phyloP scores from a whole-genome alignment of 108 stramenopile species.

The Skeletonema menzelii region DNA sequence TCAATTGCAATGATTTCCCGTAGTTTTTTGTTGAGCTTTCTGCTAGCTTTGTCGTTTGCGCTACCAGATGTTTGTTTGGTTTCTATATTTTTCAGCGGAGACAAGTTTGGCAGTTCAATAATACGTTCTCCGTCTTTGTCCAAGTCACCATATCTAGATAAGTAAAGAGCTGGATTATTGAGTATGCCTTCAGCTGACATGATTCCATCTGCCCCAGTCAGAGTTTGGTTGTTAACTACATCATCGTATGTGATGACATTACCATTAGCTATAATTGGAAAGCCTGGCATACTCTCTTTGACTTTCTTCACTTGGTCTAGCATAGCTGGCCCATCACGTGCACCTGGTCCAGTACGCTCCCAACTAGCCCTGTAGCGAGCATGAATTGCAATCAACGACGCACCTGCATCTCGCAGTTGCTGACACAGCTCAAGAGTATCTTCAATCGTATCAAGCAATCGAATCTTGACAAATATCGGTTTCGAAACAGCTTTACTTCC shows the following conservation, averaged over 20 bases:
- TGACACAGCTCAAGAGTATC: conserved; percentile 75
- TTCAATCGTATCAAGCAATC: conserved; percentile 81
- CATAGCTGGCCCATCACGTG: conserved; percentile 89
- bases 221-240: conserved; percentile 62
- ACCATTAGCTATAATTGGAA: conserved; percentile 87
- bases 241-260: conserved; percentile 87
- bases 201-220: conserved; percentile 82
- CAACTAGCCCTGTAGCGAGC: conserved; percentile 83
- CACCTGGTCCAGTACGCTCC: conserved; percentile 83
- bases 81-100: conserved; percentile 20
- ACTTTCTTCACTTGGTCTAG: conserved; percentile 79
- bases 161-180: conserved; percentile 90
- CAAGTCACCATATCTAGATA: conserved; percentile 52
- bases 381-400: conserved; percentile 89
- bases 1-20: conserved; percentile 64
- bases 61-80: not conserved
- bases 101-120: conserved; percentile 19
- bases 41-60: conserved; percentile 9
- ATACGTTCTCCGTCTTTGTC: conserved; percentile 19
- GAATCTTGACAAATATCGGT: conserved; percentile 92
- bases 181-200: conserved; percentile 94
- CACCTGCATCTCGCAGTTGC: conserved; percentile 84
- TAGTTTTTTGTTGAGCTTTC: conserved; percentile 65
- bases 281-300: conserved; percentile 43
- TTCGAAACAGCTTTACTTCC: conserved; percentile 56